Evolutionary conservation across 768 basidiomycete species (phyloP), one percentile per base, ranked within the genome.

Genomic region (Collybia nuda): DNA sequence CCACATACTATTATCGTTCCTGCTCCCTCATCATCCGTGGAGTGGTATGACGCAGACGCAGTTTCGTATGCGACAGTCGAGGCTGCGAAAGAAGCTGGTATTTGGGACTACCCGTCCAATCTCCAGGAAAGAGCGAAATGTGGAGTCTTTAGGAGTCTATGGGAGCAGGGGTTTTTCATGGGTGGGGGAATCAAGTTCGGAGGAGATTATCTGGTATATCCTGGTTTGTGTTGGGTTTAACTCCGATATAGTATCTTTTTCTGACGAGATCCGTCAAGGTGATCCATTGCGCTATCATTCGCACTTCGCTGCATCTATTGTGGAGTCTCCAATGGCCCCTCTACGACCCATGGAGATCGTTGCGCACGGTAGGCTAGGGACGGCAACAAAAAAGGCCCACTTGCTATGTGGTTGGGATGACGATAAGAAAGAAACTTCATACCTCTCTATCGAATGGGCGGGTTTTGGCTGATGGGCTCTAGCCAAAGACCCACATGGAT

Each of bases 281-380:
- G 94, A 99, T 65, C 93, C 95, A 7, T 70, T 98, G 45, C 81
- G 97, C 21, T 99, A 96, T 66, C 97, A 99, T 63, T 97, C 96
- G 2, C 97, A 99, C 66, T 98, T 98, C 64, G 85, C 86, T 18
- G 89, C 89, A 18, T 85, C 89, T 5, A 89, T 97, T 11, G 67
- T 92, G 24, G 79, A 88, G 11, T 82, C 88, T 6, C 81, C 81
- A 2, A 55, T 66, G 41, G 62, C 82, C 11, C 56, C 75, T 1
- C 75, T 99, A 44, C 75, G 79, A 42, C 94, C 97, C 4, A 90
- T 96, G 84, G 93, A 98, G 66, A 81, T 99, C 40, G 90, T 99
- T 19, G 95, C 96, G 0, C 94, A 94, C 64, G 97, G 97, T 15
- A 79, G 97, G 28, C 70, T 99, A 28, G 97, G 96, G 1, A 99